Evolutionary conservation across 495 filamentous ascomycete genomes (phyloP).

Genomic region (Aspergillus sclerotiicarbonarius): DNA sequence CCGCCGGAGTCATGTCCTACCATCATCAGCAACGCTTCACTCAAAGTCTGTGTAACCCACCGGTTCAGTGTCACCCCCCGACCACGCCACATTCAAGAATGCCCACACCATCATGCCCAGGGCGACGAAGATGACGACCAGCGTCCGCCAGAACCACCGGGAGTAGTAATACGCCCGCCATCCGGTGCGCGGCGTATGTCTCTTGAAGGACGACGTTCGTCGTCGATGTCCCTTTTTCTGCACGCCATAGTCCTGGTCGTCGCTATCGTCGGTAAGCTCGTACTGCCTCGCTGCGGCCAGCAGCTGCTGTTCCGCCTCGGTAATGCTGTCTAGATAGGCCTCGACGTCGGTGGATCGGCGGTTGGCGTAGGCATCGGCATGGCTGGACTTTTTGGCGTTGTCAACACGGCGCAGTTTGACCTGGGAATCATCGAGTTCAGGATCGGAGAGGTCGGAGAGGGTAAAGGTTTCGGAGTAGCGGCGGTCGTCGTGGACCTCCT

Average conservation of each 20-base stretch:
- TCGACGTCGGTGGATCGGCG: constrained; percentile 26
- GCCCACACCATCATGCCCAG: constrained; percentile 21
- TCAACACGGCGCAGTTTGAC: constrained; percentile 16
- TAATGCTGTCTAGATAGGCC: constrained; percentile 22
- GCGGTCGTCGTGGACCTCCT: constrained; percentile 14
- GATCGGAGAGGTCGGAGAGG: constrained; percentile 14
- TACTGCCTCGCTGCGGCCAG: constrained; percentile 21
- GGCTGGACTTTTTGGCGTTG: constrained; percentile 4
- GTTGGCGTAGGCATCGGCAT: constrained; percentile 15
- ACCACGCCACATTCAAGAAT: constrained; percentile 19
- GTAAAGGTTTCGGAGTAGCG: constrained; percentile 11
- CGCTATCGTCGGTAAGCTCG: constrained; percentile 18
- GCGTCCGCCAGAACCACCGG: constrained; percentile 23
- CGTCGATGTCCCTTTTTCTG: constrained; percentile 6
- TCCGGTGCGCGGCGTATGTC: constrained; percentile 4
- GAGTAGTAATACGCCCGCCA: constrained; percentile 23
- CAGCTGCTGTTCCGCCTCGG: constrained; percentile 26
- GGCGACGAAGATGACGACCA: constrained; percentile 21
- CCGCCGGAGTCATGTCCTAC: constrained; percentile 39
- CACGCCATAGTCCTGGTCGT: constrained; percentile 14
- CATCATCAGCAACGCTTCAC: neutral
- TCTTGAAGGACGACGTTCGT: constrained; percentile 5
- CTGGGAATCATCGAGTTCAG: neutral
- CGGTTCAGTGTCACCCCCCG: neutral
- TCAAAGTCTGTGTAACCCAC: constrained; percentile 14